Base-by-base conservation (phyloP, 495 filamentous ascomycete genomes). In the Penicillium egyptiacum region DNA sequence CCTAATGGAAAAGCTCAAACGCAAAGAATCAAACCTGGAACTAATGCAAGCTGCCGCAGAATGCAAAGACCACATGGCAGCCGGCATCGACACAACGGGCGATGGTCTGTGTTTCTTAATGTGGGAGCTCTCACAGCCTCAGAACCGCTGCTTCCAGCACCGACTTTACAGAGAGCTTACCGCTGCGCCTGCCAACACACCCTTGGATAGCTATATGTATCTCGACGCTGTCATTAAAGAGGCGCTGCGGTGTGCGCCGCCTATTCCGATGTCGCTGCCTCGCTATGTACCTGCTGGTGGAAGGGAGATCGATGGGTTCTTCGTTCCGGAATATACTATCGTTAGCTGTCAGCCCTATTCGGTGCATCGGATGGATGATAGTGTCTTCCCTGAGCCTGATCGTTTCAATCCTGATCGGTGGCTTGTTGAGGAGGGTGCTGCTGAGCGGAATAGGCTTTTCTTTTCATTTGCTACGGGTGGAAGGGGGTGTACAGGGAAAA, bases 321-420 rank as follows among this genome's bases (percentile, higher is more conserved):
- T 69, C 17, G 63, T 91, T 1, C 86, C 88, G 0, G 81, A 74
- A 0, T 81, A 83, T 22, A 80, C 87, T 1, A 73, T 88, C 10
- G 79, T 92, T 6, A 86, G 84, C 41, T 83, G 86, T 17, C 80
- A 88, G 59, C 83, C 87, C 17, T 87, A 88, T 59, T 81, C 77
- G 0, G 72, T 94, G 33, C 89, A 92, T 65, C 77, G 83, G 40
- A 68, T 83, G 9, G 77, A 86, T 57, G 62, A 73, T 23, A 61
- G 63, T 8, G 82, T 86, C 3, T 87, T 84, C 50, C 76, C 80
- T 0, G 67, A 84, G 0, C 80, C 82, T 0, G 75, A 84, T 28
- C 44, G 56, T 14, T 88, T 88, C 57, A 66, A 70, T 31, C 86
- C 87, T 8, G 85, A 88, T 52, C 73, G 87, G 41, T 90, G 87